phyloP scores from a whole-genome alignment of 371 early-diverging fungal species.

The Actinomucor elegans region DNA sequence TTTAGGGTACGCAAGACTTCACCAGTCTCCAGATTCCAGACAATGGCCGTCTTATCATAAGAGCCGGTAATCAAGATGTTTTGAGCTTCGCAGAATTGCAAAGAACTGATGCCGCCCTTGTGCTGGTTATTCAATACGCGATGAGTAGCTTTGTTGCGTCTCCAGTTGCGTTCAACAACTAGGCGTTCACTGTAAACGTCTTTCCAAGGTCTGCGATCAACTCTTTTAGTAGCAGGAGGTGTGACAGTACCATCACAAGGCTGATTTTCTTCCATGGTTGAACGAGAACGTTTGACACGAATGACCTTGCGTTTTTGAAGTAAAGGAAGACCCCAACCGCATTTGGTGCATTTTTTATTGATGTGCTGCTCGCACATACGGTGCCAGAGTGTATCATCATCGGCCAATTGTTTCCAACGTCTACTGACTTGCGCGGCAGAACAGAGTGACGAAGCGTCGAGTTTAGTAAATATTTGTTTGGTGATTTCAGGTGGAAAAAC shows the following conservation, averaged over 20 bases:
- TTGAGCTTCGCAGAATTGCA: conserved; percentile 78
- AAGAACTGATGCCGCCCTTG: conserved; percentile 74
- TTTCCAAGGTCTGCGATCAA: conserved; percentile 70
- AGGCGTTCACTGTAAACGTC: conserved; percentile 81
- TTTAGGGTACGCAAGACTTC: conserved; percentile 65
- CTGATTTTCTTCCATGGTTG: background rate
- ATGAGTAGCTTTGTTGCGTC: conserved; percentile 59
- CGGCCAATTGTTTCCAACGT: conserved; percentile 78
- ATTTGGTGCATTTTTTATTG: conserved; percentile 90
- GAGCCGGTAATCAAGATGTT: conserved; percentile 80
- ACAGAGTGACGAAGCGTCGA: conserved; percentile 91
- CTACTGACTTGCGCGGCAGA: conserved; percentile 83
- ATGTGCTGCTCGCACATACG: conserved; percentile 96
- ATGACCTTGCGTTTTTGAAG: conserved; percentile 49
- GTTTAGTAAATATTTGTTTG: conserved; percentile 76
- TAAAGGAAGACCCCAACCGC: conserved; percentile 94
- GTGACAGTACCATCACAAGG: background rate
- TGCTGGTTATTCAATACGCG: conserved; percentile 58
- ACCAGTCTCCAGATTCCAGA: conserved; percentile 85
- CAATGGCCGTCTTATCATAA: conserved; percentile 74
- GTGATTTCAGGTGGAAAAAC: conserved; percentile 78
- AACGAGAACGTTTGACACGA: conserved; percentile 16
- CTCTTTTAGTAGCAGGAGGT: conserved; percentile 18
- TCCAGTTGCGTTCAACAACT: conserved; percentile 83
- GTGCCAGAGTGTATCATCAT: conserved; percentile 92